These are phyloP conservation scores for Perkinsus olseni DNA, from an alignment of 169 alveolate genomes.

Conservation along the genomic window DNA sequence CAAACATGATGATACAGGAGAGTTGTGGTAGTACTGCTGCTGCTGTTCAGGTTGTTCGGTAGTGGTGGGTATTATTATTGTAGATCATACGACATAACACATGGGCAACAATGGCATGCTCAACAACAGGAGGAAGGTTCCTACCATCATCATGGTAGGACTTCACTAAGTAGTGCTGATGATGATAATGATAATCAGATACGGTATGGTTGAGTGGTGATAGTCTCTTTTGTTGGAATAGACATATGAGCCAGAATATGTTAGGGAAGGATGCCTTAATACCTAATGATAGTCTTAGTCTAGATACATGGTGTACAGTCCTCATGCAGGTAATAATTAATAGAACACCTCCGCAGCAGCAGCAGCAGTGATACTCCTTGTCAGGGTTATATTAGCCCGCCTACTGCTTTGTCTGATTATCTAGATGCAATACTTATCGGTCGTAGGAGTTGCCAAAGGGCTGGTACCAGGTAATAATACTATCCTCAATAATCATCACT, in stretches of 20 bases:
- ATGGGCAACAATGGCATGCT: background rate
- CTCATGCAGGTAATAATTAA: background rate
- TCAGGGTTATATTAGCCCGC: background rate
- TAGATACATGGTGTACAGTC: background rate
- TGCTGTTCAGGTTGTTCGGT: background rate
- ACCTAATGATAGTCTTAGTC: background rate
- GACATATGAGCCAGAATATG: background rate
- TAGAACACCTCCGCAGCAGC: background rate
- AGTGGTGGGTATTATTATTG: background rate
- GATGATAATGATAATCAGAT: background rate
- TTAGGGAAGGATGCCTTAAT: background rate
- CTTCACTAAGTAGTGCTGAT: no score
- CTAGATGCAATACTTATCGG: background rate
- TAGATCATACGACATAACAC: background rate
- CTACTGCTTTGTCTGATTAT: background rate
- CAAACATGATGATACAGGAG: background rate
- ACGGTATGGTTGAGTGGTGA: background rate
- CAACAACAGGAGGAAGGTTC: background rate
- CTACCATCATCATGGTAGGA: no score
- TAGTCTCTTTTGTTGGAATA: background rate
- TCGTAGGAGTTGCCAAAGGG: conserved; percentile 64
- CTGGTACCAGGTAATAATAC: conserved; percentile 59
- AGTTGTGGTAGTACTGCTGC: background rate
- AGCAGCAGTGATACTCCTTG: background rate
- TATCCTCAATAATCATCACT: background rate